Percentiles rank a stretch among this genome's conserved stretches.
These are phyloP conservation scores for Dianthus caryophyllus DNA, from an alignment of 148 eudicot genomes.

Conservation along the genomic window DNA sequence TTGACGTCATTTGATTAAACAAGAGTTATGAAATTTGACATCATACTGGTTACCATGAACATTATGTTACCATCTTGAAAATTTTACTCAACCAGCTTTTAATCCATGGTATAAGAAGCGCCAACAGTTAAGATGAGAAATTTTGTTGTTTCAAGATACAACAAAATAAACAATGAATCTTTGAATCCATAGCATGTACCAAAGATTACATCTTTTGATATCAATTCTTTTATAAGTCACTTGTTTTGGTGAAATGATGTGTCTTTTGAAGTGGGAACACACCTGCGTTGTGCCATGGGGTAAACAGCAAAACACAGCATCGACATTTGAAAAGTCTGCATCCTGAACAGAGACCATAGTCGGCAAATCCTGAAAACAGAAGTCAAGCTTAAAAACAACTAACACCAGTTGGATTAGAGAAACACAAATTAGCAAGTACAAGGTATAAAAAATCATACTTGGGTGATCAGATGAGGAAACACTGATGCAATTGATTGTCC, in stretches of 20 bases:
- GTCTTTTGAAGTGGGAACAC: background rate
- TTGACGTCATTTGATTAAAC: background rate
- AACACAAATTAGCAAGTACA: background rate
- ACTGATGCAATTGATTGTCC: slow-evolving; percentile 93
- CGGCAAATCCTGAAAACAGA: slow-evolving; percentile 62
- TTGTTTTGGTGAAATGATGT: background rate
- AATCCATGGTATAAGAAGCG: no score
- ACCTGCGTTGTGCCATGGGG: slow-evolving; percentile 99
- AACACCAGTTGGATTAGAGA: background rate
- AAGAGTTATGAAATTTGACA: no score
- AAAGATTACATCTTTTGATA: background rate
- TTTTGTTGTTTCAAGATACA: no score
- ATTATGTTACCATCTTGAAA: no score
- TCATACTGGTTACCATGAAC: background rate
- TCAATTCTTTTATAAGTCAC: background rate
- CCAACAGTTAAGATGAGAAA: no score
- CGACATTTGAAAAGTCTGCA: slow-evolving; percentile 81
- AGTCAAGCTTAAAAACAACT: background rate
- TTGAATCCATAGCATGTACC: background rate
- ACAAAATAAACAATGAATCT: no score
- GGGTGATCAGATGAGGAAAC: slow-evolving; percentile 79
- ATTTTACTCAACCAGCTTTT: no score
- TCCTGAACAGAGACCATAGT: slow-evolving; percentile 79
- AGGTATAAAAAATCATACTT: slow-evolving; percentile 34
- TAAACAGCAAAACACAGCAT: slow-evolving; percentile 98